Conservation (phyloP, 352 stramenopile genomes). For the Pythium dissotocum region DNA sequence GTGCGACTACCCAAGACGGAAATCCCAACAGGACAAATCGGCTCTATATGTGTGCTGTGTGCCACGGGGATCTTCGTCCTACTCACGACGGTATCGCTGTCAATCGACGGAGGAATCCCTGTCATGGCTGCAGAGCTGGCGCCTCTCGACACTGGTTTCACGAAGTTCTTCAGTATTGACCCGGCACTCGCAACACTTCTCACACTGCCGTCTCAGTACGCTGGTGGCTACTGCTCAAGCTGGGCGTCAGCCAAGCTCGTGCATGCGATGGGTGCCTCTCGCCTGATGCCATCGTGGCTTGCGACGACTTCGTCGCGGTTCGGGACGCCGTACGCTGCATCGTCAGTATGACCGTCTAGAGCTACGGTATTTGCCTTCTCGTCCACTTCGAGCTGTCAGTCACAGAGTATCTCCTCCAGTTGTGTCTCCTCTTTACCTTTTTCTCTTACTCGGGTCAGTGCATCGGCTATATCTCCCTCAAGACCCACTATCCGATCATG, state of each 20-base stretch:
- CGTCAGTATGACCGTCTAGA: constrained; percentile 5
- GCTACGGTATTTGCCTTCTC: constrained; percentile 24
- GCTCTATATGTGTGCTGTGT: constrained; percentile 4
- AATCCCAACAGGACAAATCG: constrained; percentile 16
- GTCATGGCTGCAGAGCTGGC: background rate
- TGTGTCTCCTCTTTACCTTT: constrained; percentile 27
- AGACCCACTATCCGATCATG: constrained; percentile 16
- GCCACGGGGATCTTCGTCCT: constrained; percentile 10
- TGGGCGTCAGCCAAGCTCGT: constrained; percentile 15
- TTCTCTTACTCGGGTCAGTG: constrained; percentile 32
- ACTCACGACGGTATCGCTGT: constrained; percentile 9
- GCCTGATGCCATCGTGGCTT: constrained; percentile 9
- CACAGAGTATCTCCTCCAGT: constrained; percentile 20
- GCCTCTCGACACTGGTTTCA: constrained; percentile 20
- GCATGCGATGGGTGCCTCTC: constrained; percentile 10
- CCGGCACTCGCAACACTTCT: constrained; percentile 14
- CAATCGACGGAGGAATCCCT: background rate
- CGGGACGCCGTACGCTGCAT: constrained; percentile 21
- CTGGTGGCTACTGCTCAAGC: constrained; percentile 10
- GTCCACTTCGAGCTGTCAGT: constrained; percentile 10
- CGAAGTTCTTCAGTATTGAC: constrained; percentile 16
- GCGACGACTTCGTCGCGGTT: constrained; percentile 14
- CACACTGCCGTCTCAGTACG: constrained; percentile 15
- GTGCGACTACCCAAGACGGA: constrained; percentile 9
- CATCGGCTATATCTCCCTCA: constrained; percentile 31